Evolutionary conservation across 495 filamentous ascomycete species (phyloP), one percentile per base, ranked within the genome.

Genomic region (Hyaloscypha variabilis): DNA sequence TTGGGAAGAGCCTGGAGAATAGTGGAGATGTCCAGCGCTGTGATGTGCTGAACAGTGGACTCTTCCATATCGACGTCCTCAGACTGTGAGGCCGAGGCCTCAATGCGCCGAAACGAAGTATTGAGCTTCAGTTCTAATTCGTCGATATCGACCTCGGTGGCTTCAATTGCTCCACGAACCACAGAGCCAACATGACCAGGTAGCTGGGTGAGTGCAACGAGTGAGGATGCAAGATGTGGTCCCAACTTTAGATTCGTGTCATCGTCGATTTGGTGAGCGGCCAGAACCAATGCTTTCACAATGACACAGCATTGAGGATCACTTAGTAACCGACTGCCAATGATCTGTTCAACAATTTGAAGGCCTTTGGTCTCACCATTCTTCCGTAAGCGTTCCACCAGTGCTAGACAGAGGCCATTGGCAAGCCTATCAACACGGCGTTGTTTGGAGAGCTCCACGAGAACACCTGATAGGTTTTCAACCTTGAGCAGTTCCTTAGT

Each of bases 371-470:
- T 69, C 67, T 88, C 85, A 25, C 87, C 84, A 67, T 83, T 85
- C 70, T 83, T 88, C 24, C 82, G 74, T n/a, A 94, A 70, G 52
- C 85, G 82, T 26, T 85, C 84, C 10, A 94, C 72, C 46, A 89
- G 80, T 23, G 89, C 88, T 58, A 90, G 75, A 58, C 88, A 84
- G 25, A 94, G 75, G 1, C 92, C 90, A 71, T 92, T 87, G 8
- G 89, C 82, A 28, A 97, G 78, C 60, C 87, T 89, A 25, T 91
- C 91, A 3, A 92, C 83, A 31, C 84, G 82, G 66, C 91, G 88
- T 67, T 88, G 83, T 51, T 79, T 73, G 4, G 85, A 81, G 65
- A 96, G 82, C 28, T 88, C 82, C 6, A 83, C 66, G 3, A 97
- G 75, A 13, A 84, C 79, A 19, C 77, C 71, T 26, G 83, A 74